These are phyloP conservation scores for Macadamia integrifolia DNA, from an alignment of 164 flowering plant species.

Conservation along the genomic window DNA sequence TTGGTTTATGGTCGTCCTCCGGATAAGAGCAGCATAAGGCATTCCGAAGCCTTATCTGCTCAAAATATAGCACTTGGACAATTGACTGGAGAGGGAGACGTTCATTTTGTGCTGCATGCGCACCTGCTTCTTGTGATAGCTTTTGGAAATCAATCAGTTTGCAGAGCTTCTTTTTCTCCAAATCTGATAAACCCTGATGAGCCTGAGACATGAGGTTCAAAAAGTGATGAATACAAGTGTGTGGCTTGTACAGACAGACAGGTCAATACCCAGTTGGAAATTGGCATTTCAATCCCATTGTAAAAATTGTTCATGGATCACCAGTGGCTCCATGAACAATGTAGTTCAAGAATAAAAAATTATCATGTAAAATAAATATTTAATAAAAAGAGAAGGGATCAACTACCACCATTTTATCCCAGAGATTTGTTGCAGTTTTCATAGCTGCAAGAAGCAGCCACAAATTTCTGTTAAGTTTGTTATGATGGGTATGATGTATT, in stretches of 20 bases:
- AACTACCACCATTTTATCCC: too few relatives aligned
- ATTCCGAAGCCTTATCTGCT: slow-evolving; percentile 81
- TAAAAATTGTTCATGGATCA: neutral
- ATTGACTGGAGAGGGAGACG: slow-evolving; percentile 90
- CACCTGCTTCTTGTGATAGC: slow-evolving; percentile 90
- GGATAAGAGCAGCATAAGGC: slow-evolving; percentile 51
- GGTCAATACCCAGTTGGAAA: neutral
- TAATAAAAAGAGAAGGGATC: too few relatives aligned
- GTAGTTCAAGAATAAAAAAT: too few relatives aligned
- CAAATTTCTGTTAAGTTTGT: too few relatives aligned
- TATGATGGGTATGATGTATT: too few relatives aligned
- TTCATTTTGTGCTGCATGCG: slow-evolving; percentile 96
- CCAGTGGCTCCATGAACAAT: too few relatives aligned
- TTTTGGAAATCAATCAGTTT: slow-evolving; percentile 90
- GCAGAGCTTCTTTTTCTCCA: slow-evolving; percentile 69
- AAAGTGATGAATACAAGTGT: neutral
- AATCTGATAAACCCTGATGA: slow-evolving; percentile 67
- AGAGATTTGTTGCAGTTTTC: too few relatives aligned
- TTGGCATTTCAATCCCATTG: neutral
- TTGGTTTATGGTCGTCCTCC: slow-evolving; percentile 62
- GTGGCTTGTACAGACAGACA: too few relatives aligned
- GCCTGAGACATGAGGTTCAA: slow-evolving; percentile 49
- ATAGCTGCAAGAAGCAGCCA: too few relatives aligned
- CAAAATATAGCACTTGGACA: slow-evolving; percentile 91
- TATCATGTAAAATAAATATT: too few relatives aligned